These are phyloP conservation scores for Amanita muscaria DNA, from an alignment of 768 basidiomycete genomes.

Conservation along the genomic window DNA sequence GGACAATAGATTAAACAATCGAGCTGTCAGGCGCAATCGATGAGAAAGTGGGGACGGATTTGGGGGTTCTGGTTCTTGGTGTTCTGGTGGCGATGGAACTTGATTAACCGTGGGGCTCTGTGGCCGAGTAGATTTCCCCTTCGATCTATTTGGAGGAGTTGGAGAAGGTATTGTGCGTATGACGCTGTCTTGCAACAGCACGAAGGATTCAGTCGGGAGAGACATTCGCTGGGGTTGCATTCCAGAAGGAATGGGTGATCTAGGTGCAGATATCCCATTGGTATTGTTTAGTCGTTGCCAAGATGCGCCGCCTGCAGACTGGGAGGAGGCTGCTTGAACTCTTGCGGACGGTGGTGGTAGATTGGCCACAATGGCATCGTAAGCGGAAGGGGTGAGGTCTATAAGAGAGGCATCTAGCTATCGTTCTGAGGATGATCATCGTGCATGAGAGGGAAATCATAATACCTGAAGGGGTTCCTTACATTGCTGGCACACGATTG, in stretches of 20 bases:
- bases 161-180: constrained; percentile 61
- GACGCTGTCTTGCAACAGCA: constrained; percentile 80
- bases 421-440: constrained; percentile 11
- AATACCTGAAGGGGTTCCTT: constrained; percentile 80
- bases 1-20: constrained; percentile 70
- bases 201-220: constrained; percentile 82
- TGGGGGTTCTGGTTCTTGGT: constrained; percentile 42
- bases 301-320: constrained; percentile 29
- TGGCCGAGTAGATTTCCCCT: constrained; percentile 35
- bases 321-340: constrained; percentile 14
- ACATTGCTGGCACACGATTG: constrained; percentile 74
- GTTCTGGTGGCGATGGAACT: constrained; percentile 20
- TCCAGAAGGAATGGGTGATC: constrained; percentile 41
- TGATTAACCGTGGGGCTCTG: constrained; percentile 20
- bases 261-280: constrained; percentile 23
- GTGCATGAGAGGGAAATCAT: constrained; percentile 7
- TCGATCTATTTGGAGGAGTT: constrained; percentile 31
- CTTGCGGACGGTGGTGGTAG: constrained; percentile 45
- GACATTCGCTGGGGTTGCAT: constrained; percentile 50
- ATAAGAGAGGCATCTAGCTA: constrained; percentile 88
- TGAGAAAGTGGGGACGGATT: constrained; percentile 71
- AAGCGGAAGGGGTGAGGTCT: constrained; percentile 77
- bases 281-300: constrained; percentile 52
- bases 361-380: constrained; percentile 72
- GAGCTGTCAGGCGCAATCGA: constrained; percentile 66